A percentile compares a stretch with the other conserved stretches of the same genome.
These are phyloP conservation scores for Aspergillus sp. DNA, from an alignment of 2,329 filamentous ascomycete genomes.

Conservation along the genomic window DNA sequence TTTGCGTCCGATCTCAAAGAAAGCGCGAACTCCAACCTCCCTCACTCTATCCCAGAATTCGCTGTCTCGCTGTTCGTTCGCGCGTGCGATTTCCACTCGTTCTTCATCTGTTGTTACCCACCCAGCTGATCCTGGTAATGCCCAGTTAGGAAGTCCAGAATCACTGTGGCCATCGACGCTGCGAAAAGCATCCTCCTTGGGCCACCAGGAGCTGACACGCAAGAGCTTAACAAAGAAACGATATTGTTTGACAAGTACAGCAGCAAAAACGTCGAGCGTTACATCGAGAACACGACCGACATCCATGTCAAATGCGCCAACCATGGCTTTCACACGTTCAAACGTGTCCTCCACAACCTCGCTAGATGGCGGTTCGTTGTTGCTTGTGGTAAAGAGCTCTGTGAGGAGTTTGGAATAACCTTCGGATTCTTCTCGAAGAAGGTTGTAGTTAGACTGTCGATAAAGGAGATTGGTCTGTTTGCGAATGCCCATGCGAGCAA, in stretches of 20 bases:
- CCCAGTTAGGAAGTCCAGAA: constrained; percentile 76
- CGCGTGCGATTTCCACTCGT: constrained; percentile 51
- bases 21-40: constrained; percentile 72
- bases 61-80: constrained; percentile 63
- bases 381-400: constrained; percentile 87
- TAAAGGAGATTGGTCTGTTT: constrained; percentile 92
- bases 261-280: constrained; percentile 89
- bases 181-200: constrained; percentile 56
- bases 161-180: constrained; percentile 25
- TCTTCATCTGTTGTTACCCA: constrained; percentile 67
- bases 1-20: constrained; percentile 80
- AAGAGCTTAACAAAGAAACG: constrained; percentile 93
- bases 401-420: constrained; percentile 95
- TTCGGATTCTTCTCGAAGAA: constrained; percentile 91
- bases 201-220: constrained; percentile 95
- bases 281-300: constrained; percentile 93
- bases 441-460: constrained; percentile 92
- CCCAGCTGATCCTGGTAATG: constrained; percentile 63
- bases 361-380: constrained; percentile 65
- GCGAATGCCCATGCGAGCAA: constrained; percentile 75
- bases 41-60: constrained; percentile 79
- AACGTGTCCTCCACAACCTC: constrained; percentile 81
- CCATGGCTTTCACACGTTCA: constrained; percentile 86
- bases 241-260: constrained; percentile 85
- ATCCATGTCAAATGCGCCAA: constrained; percentile 94